phyloP scores from a whole-genome alignment of 345 rosid genomes.

The Corymbia maculata region DNA sequence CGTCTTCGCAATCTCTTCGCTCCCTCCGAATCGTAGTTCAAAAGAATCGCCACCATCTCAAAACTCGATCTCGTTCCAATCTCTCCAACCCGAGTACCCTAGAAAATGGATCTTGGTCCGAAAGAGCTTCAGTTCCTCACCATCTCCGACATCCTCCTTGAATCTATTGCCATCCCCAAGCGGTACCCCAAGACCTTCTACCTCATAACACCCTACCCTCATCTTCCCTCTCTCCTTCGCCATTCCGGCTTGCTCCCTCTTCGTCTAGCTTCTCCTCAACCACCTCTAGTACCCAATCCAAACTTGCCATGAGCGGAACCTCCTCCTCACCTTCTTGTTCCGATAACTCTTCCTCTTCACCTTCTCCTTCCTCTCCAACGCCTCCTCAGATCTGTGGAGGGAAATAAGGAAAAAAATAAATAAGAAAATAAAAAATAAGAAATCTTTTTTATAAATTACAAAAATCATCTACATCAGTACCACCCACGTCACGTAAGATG shows the following conservation, averaged over 20 bases:
- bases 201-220: slow-evolving; percentile 53
- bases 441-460: too few relatives aligned
- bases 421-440: too few relatives aligned
- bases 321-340: slow-evolving; percentile 64
- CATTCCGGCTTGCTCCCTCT: slow-evolving; percentile 63
- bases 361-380: slow-evolving; percentile 83
- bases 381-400: slow-evolving; percentile 16
- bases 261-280: slow-evolving; percentile 48
- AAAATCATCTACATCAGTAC: too few relatives aligned
- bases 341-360: slow-evolving; percentile 79
- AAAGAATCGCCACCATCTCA: not conserved
- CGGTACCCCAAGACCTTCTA: slow-evolving; percentile 57
- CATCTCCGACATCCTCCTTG: slow-evolving; percentile 29
- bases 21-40: not conserved
- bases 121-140: slow-evolving; percentile 68
- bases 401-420: too few relatives aligned
- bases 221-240: slow-evolving; percentile 78
- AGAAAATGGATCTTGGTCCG: slow-evolving; percentile 52
- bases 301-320: slow-evolving; percentile 65
- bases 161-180: slow-evolving; percentile 58
- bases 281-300: slow-evolving; percentile 18
- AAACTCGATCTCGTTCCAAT: not conserved
- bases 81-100: not conserved
- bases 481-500: too few relatives aligned
- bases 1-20: not conserved